These are phyloP conservation scores for Cryptococcus deneoformans DNA, from an alignment of 1,284 basidiomycete species.

Conservation along the genomic window DNA sequence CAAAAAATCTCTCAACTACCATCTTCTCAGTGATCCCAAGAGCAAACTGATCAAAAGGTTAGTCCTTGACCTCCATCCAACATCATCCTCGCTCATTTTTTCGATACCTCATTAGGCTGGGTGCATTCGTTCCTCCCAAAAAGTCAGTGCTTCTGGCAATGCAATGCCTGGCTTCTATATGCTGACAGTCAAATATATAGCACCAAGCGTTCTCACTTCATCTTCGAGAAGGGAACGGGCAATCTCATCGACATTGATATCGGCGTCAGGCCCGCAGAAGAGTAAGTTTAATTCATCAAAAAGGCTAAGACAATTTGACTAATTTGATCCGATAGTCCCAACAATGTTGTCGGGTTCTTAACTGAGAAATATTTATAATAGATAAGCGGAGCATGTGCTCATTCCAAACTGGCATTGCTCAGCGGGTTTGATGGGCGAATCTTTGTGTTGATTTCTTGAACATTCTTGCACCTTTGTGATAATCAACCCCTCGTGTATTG, in stretches of 20 bases:
- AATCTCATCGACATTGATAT: conserved; percentile 76
- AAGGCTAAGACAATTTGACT: not conserved
- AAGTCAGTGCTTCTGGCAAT: conserved; percentile 46
- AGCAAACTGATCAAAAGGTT: conserved; percentile 67
- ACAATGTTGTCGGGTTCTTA: conserved; percentile 12
- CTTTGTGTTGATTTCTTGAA: too few species aligned
- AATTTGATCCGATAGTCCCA: conserved; percentile 6
- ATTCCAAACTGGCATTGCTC: too few species aligned
- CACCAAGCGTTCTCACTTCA: conserved; percentile 84
- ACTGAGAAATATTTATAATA: not conserved
- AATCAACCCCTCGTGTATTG: too few species aligned
- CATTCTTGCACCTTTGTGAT: too few species aligned
- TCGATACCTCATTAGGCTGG: conserved; percentile 53
- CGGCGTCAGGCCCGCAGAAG: conserved; percentile 75
- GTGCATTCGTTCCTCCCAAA: conserved; percentile 70
- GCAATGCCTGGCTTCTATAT: not conserved
- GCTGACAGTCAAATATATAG: conserved; percentile 32
- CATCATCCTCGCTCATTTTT: not conserved
- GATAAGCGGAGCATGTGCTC: too few species aligned
- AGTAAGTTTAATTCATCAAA: conserved; percentile 33
- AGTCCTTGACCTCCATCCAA: conserved; percentile 2
- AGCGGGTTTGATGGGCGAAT: too few species aligned
- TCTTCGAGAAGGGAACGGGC: conserved; percentile 77
- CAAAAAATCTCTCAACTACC: conserved; percentile 57
- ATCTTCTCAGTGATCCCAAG: conserved; percentile 82